Conservation (phyloP, 2,329 filamentous ascomycete species). For the Grosmannia huntii region DNA sequence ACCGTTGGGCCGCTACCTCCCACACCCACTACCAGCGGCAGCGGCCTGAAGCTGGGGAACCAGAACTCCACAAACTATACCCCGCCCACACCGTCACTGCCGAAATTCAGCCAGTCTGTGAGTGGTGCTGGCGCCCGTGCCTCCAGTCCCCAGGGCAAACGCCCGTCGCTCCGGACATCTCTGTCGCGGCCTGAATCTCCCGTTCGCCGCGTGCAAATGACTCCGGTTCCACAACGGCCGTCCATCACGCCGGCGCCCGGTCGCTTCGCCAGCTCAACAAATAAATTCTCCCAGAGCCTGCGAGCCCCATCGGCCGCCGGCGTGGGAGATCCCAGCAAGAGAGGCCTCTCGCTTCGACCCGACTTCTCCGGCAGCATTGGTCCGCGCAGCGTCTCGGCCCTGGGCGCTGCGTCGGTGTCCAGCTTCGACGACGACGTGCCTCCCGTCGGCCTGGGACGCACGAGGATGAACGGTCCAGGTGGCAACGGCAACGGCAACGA, state of each 20-base stretch:
- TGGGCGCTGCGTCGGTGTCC: slow-evolving; percentile 33
- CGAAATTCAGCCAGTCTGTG: slow-evolving; percentile 81
- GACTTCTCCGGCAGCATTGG: slow-evolving; percentile 39
- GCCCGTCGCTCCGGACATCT: slow-evolving; percentile 49
- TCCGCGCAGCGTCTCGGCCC: slow-evolving; percentile 45
- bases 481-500: slow-evolving; percentile 3
- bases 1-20: slow-evolving; percentile 41
- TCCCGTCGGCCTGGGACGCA: slow-evolving; percentile 36
- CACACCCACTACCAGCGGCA: slow-evolving; percentile 56
- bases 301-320: slow-evolving; percentile 30
- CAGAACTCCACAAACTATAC: slow-evolving; percentile 50
- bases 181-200: slow-evolving; percentile 85
- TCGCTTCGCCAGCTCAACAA: slow-evolving; percentile 49
- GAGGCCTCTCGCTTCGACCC: slow-evolving; percentile 21
- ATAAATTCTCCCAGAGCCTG: slow-evolving; percentile 51
- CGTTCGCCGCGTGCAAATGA: slow-evolving; percentile 54
- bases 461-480: slow-evolving; percentile 39
- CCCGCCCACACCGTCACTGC: slow-evolving; percentile 50
- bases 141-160: slow-evolving; percentile 59
- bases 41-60: slow-evolving; percentile 37
- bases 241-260: slow-evolving; percentile 44
- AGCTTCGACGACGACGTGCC: slow-evolving; percentile 46
- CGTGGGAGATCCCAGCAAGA: slow-evolving; percentile 48
- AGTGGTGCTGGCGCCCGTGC: slow-evolving; percentile 48
- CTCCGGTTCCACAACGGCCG: slow-evolving; percentile 42